Evolutionary conservation across 2,329 filamentous ascomycete species (phyloP).

Genomic region (Fusarium staphyleae): DNA sequence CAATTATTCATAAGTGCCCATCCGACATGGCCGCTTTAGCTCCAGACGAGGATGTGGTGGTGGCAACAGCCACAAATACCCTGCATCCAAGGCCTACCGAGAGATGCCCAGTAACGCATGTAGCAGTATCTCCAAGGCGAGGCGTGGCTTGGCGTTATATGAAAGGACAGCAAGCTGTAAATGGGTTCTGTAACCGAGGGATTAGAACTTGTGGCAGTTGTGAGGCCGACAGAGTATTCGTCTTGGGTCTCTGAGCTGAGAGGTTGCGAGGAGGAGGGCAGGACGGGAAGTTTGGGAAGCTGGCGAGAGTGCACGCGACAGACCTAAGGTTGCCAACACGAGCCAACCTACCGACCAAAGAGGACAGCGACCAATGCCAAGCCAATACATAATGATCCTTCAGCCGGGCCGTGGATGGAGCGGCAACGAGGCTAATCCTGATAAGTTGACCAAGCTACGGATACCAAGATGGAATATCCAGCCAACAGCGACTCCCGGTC

Average conservation of each 20-base stretch:
- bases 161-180: background rate
- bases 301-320: slow-evolving; percentile 20
- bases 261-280: background rate
- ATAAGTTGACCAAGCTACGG: slow-evolving; percentile 8
- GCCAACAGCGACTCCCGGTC: slow-evolving; percentile 13
- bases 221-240: background rate
- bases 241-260: background rate
- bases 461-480: slow-evolving; percentile 10
- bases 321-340: slow-evolving; percentile 10
- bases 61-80: background rate
- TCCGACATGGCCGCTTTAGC: slow-evolving; percentile 14
- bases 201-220: background rate
- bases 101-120: background rate
- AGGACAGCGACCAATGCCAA: background rate
- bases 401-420: slow-evolving; percentile 8
- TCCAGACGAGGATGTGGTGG: slow-evolving; percentile 2
- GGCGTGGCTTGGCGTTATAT: background rate
- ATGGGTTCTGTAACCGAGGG: background rate
- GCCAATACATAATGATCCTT: slow-evolving; percentile 2
- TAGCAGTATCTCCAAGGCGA: background rate
- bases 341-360: slow-evolving; percentile 26
- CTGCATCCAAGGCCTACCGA: background rate
- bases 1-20: slow-evolving; percentile 9
- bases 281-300: background rate
- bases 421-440: slow-evolving; percentile 20